Conservation (phyloP, 139 green algal species). For the Tetraselmis chui region DNA sequence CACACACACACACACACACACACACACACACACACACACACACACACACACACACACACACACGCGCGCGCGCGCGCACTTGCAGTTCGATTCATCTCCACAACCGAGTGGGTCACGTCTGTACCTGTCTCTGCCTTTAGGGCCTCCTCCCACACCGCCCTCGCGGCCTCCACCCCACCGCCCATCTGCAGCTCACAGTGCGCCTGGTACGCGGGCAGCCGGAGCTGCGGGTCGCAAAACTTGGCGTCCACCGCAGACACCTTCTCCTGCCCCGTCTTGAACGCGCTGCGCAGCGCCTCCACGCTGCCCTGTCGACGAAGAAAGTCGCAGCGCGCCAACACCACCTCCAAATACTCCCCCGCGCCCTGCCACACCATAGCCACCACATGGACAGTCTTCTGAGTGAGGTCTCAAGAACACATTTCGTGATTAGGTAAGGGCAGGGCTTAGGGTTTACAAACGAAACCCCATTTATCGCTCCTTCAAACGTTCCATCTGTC, state of each 20-base stretch:
- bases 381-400: too few species aligned
- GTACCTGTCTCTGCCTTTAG: slow-evolving; percentile 31
- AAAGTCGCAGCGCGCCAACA: slow-evolving; percentile 57
- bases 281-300: slow-evolving; percentile 23
- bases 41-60: too few species aligned
- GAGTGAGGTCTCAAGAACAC: too few species aligned
- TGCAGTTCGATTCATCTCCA: too few species aligned
- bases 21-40: too few species aligned
- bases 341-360: slow-evolving; percentile 30
- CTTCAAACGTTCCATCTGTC: too few species aligned
- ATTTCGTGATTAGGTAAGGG: too few species aligned
- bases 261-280: slow-evolving; percentile 17
- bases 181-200: slow-evolving; percentile 49
- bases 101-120: too few species aligned
- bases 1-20: too few species aligned
- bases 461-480: too few species aligned
- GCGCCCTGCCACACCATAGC: not conserved
- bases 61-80: too few species aligned
- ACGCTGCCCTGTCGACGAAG: slow-evolving; percentile 30
- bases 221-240: slow-evolving; percentile 35
- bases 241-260: slow-evolving; percentile 54
- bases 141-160: slow-evolving; percentile 60
- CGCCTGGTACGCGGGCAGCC: slow-evolving; percentile 57
- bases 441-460: too few species aligned
- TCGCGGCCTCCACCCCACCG: slow-evolving; percentile 36